Evolutionary conservation across 257 asterid genomes (phyloP).

Genomic region (Solanum pennellii): DNA sequence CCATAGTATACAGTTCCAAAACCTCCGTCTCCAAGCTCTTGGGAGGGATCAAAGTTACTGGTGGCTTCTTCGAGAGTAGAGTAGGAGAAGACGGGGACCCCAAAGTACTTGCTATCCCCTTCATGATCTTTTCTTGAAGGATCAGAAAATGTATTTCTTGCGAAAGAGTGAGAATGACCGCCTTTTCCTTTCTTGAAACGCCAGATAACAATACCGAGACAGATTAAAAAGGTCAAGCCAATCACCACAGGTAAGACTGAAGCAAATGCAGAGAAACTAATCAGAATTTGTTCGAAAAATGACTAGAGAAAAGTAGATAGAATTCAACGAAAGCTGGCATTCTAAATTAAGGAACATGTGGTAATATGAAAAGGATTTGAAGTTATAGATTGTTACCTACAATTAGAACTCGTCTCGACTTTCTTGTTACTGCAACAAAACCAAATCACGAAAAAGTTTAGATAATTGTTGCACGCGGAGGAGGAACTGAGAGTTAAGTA

Average conservation of each 20-base stretch:
- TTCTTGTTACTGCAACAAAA: background rate
- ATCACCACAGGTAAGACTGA: background rate
- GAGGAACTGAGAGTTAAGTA: background rate
- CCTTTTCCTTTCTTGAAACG: background rate
- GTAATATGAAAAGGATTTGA: background rate
- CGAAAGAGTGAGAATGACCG: background rate
- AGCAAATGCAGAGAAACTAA: background rate
- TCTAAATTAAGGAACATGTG: background rate
- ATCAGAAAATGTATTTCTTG: background rate
- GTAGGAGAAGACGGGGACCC: slow-evolving; percentile 29
- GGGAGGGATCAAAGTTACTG: slow-evolving; percentile 21
- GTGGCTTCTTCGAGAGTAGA: slow-evolving; percentile 39
- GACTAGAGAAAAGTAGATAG: background rate
- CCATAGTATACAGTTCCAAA: slow-evolving; percentile 45
- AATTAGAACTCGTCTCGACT: background rate
- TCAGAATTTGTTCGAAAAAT: background rate
- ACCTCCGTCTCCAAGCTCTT: slow-evolving; percentile 53
- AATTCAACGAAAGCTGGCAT: background rate
- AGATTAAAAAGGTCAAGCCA: background rate
- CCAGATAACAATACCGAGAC: background rate
- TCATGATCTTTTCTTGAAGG: slow-evolving; percentile 12
- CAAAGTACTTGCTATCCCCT: slow-evolving; percentile 14
- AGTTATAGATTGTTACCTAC: background rate
- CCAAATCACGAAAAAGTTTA: background rate
- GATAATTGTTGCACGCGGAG: background rate